Conservation (phyloP, 495 filamentous ascomycete species). For the Lophium mytilinum region DNA sequence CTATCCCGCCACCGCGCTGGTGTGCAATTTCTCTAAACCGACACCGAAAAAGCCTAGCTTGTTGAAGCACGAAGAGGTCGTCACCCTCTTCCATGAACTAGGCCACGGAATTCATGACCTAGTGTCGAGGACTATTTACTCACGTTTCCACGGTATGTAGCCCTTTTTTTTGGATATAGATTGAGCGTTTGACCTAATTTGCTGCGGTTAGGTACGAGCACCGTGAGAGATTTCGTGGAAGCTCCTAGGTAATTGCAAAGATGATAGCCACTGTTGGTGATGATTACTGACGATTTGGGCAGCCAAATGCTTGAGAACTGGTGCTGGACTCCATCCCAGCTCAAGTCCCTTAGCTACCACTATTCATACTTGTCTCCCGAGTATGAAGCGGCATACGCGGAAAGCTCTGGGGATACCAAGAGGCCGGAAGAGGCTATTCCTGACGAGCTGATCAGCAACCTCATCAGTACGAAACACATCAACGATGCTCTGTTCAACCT, state of each 20-base stretch:
- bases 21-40: constrained; percentile 66
- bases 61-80: constrained; percentile 63
- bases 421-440: constrained; percentile 48
- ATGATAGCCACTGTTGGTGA: too few relatives aligned
- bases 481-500: constrained; percentile 63
- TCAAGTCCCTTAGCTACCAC: constrained; percentile 57
- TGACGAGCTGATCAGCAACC: constrained; percentile 51
- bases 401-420: constrained; percentile 35
- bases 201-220: constrained; percentile 39
- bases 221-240: constrained; percentile 66
- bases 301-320: constrained; percentile 70
- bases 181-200: not conserved
- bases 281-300: not conserved
- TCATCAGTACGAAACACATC: constrained; percentile 61
- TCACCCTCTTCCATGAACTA: constrained; percentile 66
- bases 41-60: constrained; percentile 61
- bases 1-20: constrained; percentile 61
- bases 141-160: constrained; percentile 55
- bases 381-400: constrained; percentile 49
- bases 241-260: constrained; percentile 39
- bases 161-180: not conserved
- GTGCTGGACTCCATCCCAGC: constrained; percentile 64
- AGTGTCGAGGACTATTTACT: constrained; percentile 56
- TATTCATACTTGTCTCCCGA: constrained; percentile 55
- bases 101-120: constrained; percentile 72